Conservation (phyloP, 768 basidiomycete genomes). For the Fistulinella prunicolor region DNA sequence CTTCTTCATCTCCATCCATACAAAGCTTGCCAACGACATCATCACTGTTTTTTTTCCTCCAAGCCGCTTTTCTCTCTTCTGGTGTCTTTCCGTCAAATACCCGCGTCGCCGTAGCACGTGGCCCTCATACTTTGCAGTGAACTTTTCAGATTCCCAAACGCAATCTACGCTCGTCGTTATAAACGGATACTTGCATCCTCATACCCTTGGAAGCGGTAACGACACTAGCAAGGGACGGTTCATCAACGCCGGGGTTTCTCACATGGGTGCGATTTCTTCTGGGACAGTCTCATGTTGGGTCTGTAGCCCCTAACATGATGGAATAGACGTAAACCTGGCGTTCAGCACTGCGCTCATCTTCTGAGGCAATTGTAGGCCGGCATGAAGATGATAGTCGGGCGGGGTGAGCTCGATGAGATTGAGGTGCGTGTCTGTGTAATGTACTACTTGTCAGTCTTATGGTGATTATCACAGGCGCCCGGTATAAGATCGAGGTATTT, state of each 20-base stretch:
- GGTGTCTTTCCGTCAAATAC: slow-evolving; percentile 82
- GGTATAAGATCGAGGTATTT: too few species aligned
- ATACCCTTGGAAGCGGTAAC: slow-evolving; percentile 62
- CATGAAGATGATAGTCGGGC: slow-evolving; percentile 82
- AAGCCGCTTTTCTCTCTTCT: slow-evolving; percentile 93
- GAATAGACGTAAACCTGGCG: slow-evolving; percentile 66
- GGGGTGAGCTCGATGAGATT: slow-evolving; percentile 87
- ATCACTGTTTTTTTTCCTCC: slow-evolving; percentile 93
- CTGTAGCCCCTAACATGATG: slow-evolving; percentile 7
- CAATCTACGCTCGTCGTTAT: slow-evolving; percentile 79
- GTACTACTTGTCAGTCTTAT: too few species aligned
- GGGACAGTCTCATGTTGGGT: background rate
- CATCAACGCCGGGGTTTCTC: slow-evolving; percentile 85
- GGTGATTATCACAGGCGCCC: too few species aligned
- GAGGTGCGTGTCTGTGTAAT: slow-evolving; percentile 49
- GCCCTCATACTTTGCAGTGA: slow-evolving; percentile 92
- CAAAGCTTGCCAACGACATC: slow-evolving; percentile 42
- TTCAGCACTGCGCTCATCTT: slow-evolving; percentile 76
- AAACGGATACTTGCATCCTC: slow-evolving; percentile 79
- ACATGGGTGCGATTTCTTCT: slow-evolving; percentile 47
- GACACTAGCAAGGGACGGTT: slow-evolving; percentile 46
- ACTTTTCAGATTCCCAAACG: slow-evolving; percentile 90
- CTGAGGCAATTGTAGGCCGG: slow-evolving; percentile 81
- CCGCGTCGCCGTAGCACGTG: slow-evolving; percentile 74
- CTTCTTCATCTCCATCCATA: slow-evolving; percentile 72